Evolutionary conservation across 176 grass and related monocot genomes (phyloP), one percentile per base, ranked within the genome.

Genomic region (Oryza brachyantha): DNA sequence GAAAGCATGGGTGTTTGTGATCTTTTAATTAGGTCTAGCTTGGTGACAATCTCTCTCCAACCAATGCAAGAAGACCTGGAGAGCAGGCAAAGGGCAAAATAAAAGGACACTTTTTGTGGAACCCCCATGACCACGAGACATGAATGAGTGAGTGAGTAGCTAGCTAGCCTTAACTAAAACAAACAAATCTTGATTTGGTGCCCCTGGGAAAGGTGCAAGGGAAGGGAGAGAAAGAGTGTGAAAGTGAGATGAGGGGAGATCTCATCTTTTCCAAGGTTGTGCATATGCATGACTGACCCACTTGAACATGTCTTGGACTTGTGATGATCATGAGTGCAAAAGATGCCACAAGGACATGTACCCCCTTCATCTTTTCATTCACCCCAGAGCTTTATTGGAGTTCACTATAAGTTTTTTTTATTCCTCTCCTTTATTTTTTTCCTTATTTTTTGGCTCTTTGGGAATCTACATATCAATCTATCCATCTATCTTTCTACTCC

Each of bases 211-310:
- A 16, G 57, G 39, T 19, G 83, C 40, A 61, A 19, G 10, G 41
- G n/a, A 38, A 21, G 26, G 27, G 7, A 19, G 7, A 40, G n/a
- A 78, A 43, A 68, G 32, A 78, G 22, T 1, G 58, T 43, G 9
- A 72, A 72, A 73, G 67, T 5, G 67, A 40, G 75, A 14, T 3
- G 58, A 55, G 5, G 5, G 40, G 67, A 79, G 75, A 42, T 85
- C 59, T 66, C 75, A 54, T 55, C 67, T 79, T 85, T 85, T 42
- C 75, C 75, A 85, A 85, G 75, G 75, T 72, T 65, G 58, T 19
- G 55, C 59, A 35, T 52, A n/a, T n/a, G n/a, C n/a, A n/a, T n/a
- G n/a, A n/a, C n/a, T n/a, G 82, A 62, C 83, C 83, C 83, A 57
- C 83, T 69, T 25, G 42, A 64, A 85, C 83, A 31, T 72, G 67